Conservation (phyloP, 2,329 filamentous ascomycete species). For the Clarireedia monteithiana region DNA sequence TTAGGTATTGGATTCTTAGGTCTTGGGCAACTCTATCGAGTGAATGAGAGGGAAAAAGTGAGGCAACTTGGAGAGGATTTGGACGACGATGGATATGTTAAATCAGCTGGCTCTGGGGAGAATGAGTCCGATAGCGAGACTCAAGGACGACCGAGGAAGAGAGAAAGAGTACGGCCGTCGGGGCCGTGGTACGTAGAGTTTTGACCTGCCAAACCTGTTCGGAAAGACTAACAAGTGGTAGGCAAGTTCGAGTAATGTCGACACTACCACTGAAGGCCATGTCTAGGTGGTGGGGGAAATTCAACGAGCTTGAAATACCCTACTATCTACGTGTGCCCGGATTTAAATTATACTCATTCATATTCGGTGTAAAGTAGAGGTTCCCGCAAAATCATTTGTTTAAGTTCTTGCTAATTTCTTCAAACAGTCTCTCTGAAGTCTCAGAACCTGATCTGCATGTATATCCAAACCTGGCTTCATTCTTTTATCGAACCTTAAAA, state of each 20-base stretch:
- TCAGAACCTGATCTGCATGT: slow-evolving; percentile 79
- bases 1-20: slow-evolving; percentile 62
- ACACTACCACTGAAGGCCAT: slow-evolving; percentile 65
- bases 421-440: slow-evolving; percentile 66
- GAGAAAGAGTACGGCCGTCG: slow-evolving; percentile 54
- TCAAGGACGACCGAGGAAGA: slow-evolving; percentile 36
- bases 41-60: slow-evolving; percentile 42
- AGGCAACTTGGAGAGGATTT: slow-evolving; percentile 31
- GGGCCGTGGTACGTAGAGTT: slow-evolving; percentile 50
- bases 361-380: slow-evolving; percentile 62
- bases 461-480: slow-evolving; percentile 89
- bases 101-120: slow-evolving; percentile 20
- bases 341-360: slow-evolving; percentile 66
- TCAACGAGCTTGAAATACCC: slow-evolving; percentile 66
- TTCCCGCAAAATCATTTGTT: background rate
- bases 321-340: slow-evolving; percentile 64
- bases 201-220: background rate
- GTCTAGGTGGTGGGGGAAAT: slow-evolving; percentile 63
- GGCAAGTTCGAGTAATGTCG: slow-evolving; percentile 67
- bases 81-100: slow-evolving; percentile 29
- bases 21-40: slow-evolving; percentile 54
- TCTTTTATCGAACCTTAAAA: slow-evolving; percentile 95
- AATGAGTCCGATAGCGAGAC: slow-evolving; percentile 33
- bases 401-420: slow-evolving; percentile 14
- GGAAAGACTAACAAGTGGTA: slow-evolving; percentile 21